Percentiles rank a stretch among this genome's conserved stretches.
These are phyloP conservation scores for Wickerhamiella siamensis DNA, from an alignment of 805 yeast genomes.

Conservation along the genomic window DNA sequence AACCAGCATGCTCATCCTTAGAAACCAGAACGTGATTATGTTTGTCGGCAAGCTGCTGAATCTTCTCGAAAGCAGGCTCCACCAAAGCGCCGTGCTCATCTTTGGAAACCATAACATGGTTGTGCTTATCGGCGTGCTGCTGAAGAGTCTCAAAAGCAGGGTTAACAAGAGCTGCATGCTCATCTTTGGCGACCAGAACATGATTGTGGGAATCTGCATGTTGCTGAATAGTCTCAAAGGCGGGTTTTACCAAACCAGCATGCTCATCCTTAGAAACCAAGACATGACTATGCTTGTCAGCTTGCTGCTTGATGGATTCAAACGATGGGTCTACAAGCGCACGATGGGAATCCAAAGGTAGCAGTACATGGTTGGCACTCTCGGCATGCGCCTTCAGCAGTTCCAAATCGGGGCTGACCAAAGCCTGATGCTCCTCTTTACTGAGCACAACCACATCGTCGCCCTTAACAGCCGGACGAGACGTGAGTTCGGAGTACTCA, in stretches of 20 bases:
- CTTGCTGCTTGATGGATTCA: constrained; percentile 12
- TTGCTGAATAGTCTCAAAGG: background rate
- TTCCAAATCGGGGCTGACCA: constrained; percentile 23
- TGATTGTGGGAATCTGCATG: constrained; percentile 1
- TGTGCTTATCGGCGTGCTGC: background rate
- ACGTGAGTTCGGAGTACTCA: constrained; percentile 2
- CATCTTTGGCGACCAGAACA: constrained; percentile 16
- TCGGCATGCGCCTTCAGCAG: constrained; percentile 20
- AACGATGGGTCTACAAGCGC: constrained; percentile 8
- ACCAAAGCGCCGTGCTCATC: background rate
- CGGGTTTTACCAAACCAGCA: background rate
- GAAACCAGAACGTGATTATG: constrained; percentile 10
- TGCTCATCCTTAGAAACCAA: background rate
- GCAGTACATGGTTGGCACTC: constrained; percentile 11
- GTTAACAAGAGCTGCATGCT: constrained; percentile 3
- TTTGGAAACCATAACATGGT: background rate
- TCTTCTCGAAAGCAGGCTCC: background rate
- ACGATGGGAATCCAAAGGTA: constrained; percentile 17
- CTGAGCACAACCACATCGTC: constrained; percentile 1
- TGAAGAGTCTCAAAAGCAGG: constrained; percentile 3
- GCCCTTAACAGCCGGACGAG: constrained; percentile 4
- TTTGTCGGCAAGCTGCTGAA: background rate
- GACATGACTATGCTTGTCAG: background rate
- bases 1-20: constrained; percentile 4
- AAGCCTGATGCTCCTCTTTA: constrained; percentile 10